Base-by-base conservation (phyloP, 2,329 filamentous ascomycete genomes). In the Tolypocladium guangdongense region DNA sequence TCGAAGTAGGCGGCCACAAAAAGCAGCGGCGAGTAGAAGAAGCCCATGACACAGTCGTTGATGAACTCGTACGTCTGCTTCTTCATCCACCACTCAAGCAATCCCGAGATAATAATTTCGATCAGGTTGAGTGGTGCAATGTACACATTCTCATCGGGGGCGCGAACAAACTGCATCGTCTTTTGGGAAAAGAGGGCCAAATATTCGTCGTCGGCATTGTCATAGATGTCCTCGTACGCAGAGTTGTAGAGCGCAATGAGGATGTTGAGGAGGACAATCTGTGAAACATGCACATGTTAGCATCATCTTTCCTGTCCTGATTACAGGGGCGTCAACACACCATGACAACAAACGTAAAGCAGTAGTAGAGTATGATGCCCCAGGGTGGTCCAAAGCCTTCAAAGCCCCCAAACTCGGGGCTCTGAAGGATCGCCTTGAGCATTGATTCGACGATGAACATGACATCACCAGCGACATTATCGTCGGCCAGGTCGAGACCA, bases 261-360 rank as follows among this genome's bases (percentile, higher is more conserved):
- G 62, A 99, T 90, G 68, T 99, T 99, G 60, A 99, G 82, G 30
- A 97, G 77, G 54, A 99, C 73, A 27, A 82, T 77, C 77, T 78
- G 37, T 14, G 20, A 39, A 24, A 12, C n/a, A 38, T 7, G 4
- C 7, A 32, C 7, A 41, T 36, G n/a, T 51, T 41, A 56, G 51
- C 39, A 20, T 27, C 8, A 12, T 12, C 2, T 7, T 22, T n/a
- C 37, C 14, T 4, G 3, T 1, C 6, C 2, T 5, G 20, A 65
- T 1, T 18, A 6, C 2, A 1, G 24, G 27, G 43, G 10, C 7
- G 27, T 24, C 10, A 35, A 27, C 74, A 60, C 62, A 93, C 91
- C 87, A 96, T 96, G 63, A 99, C 88, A 39, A 97, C 85, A 64
- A 99, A 99, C 20, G 92, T 95, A 70, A 96, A 99, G 66, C 95